Conservation (phyloP, 2,329 filamentous ascomycete species). For the Arthrobotrys iridis region DNA sequence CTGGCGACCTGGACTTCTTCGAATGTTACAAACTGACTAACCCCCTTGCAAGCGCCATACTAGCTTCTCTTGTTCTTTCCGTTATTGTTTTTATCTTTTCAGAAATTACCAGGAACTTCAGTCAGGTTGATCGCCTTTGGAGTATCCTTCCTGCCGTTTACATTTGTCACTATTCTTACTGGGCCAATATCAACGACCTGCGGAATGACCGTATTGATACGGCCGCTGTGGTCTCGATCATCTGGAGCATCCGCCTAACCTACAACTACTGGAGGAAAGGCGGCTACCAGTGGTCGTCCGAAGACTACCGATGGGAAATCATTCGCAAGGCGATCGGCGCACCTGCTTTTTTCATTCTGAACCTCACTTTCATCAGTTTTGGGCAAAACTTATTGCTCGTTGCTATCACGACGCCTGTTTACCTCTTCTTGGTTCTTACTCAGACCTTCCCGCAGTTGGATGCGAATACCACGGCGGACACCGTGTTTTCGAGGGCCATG, state of each 20-base stretch:
- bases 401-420: constrained; percentile 80
- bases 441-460: constrained; percentile 67
- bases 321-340: constrained; percentile 73
- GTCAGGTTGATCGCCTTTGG: constrained; percentile 95
- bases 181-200: constrained; percentile 79
- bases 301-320: constrained; percentile 87
- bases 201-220: constrained; percentile 77
- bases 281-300: constrained; percentile 85
- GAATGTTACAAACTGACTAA: constrained; percentile 71
- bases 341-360: constrained; percentile 81
- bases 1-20: constrained; percentile 21
- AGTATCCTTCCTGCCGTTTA: constrained; percentile 88
- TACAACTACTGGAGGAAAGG: constrained; percentile 98
- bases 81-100: constrained; percentile 77
- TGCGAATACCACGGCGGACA: constrained; percentile 61
- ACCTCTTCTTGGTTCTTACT: constrained; percentile 79
- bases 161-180: constrained; percentile 83
- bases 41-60: constrained; percentile 79
- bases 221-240: constrained; percentile 73
- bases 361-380: constrained; percentile 87
- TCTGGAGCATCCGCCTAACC: constrained; percentile 74
- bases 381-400: constrained; percentile 84
- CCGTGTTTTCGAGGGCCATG: constrained; percentile 65
- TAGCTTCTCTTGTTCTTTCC: constrained; percentile 75
- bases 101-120: constrained; percentile 92